phyloP scores from a whole-genome alignment of 805 yeast genomes.

The Starmerella sirachaensis region DNA sequence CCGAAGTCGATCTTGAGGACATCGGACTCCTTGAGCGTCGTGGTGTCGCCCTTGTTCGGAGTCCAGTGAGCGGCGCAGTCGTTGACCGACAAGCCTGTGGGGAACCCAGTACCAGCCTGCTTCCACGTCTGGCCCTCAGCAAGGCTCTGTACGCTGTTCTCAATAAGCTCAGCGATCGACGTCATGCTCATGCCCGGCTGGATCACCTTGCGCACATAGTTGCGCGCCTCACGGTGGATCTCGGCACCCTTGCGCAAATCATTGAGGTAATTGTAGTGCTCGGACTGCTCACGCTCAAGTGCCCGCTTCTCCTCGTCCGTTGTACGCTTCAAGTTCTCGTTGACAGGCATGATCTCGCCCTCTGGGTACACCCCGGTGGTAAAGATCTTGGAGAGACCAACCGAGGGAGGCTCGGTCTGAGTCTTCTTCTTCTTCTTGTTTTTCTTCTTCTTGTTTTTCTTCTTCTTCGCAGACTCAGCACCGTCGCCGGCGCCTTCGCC shows the following conservation, averaged over 20 bases:
- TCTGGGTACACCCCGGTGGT: constrained; percentile 40
- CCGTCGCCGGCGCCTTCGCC: constrained; percentile 21
- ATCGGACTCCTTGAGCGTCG: constrained; percentile 70
- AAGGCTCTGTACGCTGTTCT: constrained; percentile 66
- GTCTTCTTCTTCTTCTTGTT: constrained; percentile 45
- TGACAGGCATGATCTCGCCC: constrained; percentile 19
- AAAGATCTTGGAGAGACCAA: constrained; percentile 53
- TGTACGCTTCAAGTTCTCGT: constrained; percentile 39
- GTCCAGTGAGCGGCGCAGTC: constrained; percentile 97
- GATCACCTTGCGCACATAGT: constrained; percentile 57
- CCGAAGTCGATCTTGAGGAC: constrained; percentile 96
- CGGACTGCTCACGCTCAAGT: constrained; percentile 47
- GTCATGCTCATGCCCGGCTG: constrained; percentile 88
- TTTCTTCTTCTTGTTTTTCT: constrained; percentile 45
- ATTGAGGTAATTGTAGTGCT: constrained; percentile 40
- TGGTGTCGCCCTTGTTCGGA: constrained; percentile 88
- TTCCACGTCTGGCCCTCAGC: constrained; percentile 47
- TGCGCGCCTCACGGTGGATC: constrained; percentile 82
- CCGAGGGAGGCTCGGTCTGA: constrained; percentile 39
- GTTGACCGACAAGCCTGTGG: constrained; percentile 91
- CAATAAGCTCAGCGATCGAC: constrained; percentile 81
- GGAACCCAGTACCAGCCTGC: constrained; percentile 87
- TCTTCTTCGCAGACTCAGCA: constrained; percentile 23
- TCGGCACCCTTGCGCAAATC: constrained; percentile 95
- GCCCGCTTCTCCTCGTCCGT: constrained; percentile 81